A percentile compares a stretch with the other conserved stretches of the same genome.
These are phyloP conservation scores for Phytophthora citricola DNA, from an alignment of 352 stramenopile species.

Conservation along the genomic window DNA sequence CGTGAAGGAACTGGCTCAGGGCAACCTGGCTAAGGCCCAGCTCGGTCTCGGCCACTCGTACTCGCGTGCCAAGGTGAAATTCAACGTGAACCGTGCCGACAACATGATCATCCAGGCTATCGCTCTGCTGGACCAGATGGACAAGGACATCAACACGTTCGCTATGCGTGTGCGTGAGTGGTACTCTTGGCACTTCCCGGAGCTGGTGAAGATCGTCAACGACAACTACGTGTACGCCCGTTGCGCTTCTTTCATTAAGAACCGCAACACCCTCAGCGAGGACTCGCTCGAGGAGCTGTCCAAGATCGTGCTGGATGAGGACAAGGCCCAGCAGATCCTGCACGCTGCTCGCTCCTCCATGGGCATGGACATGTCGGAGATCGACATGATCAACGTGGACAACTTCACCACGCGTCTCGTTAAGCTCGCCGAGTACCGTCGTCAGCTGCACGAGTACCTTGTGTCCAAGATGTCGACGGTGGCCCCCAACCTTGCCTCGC, in stretches of 20 bases:
- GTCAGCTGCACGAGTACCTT: slow-evolving; percentile 95
- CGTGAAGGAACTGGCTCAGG: slow-evolving; percentile 97
- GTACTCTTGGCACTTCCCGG: slow-evolving; percentile 99
- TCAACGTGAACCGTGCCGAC: slow-evolving; percentile 99
- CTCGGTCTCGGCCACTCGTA: slow-evolving; percentile 99
- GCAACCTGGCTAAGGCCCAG: slow-evolving; percentile 97
- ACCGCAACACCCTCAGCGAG: slow-evolving; percentile 83
- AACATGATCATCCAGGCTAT: slow-evolving; percentile 99
- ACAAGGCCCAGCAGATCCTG: slow-evolving; percentile 95
- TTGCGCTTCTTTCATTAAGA: slow-evolving; percentile 97
- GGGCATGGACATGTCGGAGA: slow-evolving; percentile 99
- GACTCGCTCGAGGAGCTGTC: slow-evolving; percentile 83
- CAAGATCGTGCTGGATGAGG: slow-evolving; percentile 98
- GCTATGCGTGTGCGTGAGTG: slow-evolving; percentile 99
- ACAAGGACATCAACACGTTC: slow-evolving; percentile 99
- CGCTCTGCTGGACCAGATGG: slow-evolving; percentile 99
- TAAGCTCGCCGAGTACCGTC: slow-evolving; percentile 98
- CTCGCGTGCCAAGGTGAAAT: slow-evolving; percentile 99
- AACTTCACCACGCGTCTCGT: slow-evolving; percentile 99
- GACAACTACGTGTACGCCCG: slow-evolving; percentile 99
- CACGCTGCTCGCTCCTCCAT: slow-evolving; percentile 97
- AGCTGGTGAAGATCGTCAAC: slow-evolving; percentile 99
- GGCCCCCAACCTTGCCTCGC: slow-evolving; percentile 97
- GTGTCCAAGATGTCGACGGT: slow-evolving; percentile 98
- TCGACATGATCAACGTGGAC: slow-evolving; percentile 99